Conservation (phyloP, 768 basidiomycete genomes). For the Boletus patriciae region DNA sequence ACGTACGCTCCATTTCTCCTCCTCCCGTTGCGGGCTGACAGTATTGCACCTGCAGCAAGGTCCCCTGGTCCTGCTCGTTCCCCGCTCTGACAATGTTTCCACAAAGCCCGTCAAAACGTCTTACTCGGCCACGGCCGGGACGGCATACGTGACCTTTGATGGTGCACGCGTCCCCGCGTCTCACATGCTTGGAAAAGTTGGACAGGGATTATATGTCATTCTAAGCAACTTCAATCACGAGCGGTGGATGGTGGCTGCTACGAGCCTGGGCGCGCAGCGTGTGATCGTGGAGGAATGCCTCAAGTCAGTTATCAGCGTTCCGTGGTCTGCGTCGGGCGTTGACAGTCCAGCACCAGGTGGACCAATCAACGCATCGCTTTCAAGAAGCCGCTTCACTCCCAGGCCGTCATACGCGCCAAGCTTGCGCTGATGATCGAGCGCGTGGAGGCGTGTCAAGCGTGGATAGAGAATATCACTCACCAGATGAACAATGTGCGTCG, state of each 20-base stretch:
- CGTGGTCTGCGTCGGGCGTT: neutral
- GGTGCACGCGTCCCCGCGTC: constrained; percentile 79
- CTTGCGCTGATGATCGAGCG: constrained; percentile 89
- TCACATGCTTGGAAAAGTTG: constrained; percentile 85
- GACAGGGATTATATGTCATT: constrained; percentile 80
- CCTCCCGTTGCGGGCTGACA: constrained; percentile 3
- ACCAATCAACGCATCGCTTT: constrained; percentile 86
- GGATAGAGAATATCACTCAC: constrained; percentile 86
- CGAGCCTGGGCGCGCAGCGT: constrained; percentile 73
- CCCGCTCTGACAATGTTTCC: constrained; percentile 67
- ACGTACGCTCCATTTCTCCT: constrained; percentile 38
- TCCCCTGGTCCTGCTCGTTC: constrained; percentile 74
- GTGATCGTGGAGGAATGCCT: constrained; percentile 86
- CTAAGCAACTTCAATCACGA: constrained; percentile 89
- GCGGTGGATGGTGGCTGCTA: constrained; percentile 81
- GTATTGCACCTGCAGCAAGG: constrained; percentile 47
- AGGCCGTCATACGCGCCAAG: constrained; percentile 87
- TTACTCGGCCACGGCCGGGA: constrained; percentile 91
- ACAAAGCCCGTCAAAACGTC: constrained; percentile 92
- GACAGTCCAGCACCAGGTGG: constrained; percentile 57
- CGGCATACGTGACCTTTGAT: constrained; percentile 81
- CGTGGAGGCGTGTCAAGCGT: constrained; percentile 81
- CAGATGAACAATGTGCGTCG: constrained; percentile 84
- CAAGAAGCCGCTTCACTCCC: constrained; percentile 78
- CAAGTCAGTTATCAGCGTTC: constrained; percentile 48